Evolutionary conservation across 1,139 yeast genomes (phyloP), one percentile per base, ranked within the genome.

Genomic region (Suhomyces panamericanus): DNA sequence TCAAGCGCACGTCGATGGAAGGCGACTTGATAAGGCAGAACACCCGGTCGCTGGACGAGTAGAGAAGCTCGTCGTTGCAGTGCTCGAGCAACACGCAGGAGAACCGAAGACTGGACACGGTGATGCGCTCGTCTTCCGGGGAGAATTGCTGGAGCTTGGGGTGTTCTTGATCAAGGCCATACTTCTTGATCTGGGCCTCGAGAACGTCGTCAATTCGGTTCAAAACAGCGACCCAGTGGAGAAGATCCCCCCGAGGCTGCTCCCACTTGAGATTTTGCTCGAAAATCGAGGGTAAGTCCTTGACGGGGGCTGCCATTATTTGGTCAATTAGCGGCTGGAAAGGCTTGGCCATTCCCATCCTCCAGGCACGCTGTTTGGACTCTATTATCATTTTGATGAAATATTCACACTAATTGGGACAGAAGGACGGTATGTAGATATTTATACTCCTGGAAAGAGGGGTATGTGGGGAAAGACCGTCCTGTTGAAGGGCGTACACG

Each of bases 171-270:
- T 69, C 70, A 38, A 86, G 73, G 6, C 71, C 74, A 56, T 88
- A 86, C 50, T 78, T 78, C 12, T 64, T 63, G 22, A 85, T 77
- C 33, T 76, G 66, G 4, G 55, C 54, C 43, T 83, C 87, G 46
- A 88, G 68, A 15, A 87, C 74, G 12, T 71, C 76, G 59, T 90
- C 97, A 55, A 90, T 81, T 53, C 85, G 73, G 62, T 90, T 86
- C 53, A 91, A 69, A 1, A 88, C 80, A 0, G 85, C 77, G 16
- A 87, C 77, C 95, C 96, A 91, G 49, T 83, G 85, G 52, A 78
- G 77, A 37, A 91, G 64, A 53, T 87, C 91, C 26, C 89, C 90
- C 48, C 82, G 73, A 3, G 91, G 86, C 37, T 85, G 70, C 49
- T 80, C 78, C 91, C 93, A 85, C 32, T 41, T 44, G 48, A 67